Evolutionary conservation across 345 rosid species (phyloP), one percentile per base, ranked within the genome.

Genomic region (Eucalyptus tenuipes): DNA sequence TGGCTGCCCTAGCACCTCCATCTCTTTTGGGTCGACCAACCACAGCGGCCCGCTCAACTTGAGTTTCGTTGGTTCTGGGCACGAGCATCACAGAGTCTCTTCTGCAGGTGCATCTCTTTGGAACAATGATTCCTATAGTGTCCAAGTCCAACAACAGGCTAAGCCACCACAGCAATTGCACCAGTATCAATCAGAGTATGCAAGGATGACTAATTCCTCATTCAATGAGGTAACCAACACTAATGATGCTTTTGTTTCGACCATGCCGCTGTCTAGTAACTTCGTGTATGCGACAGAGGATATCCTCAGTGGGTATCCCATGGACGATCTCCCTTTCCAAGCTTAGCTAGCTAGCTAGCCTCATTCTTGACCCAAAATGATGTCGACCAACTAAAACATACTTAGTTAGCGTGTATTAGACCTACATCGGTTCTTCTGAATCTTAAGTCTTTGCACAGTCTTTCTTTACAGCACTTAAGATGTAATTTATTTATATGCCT

Each of bases 1-100:
- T 0, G 99, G 99, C 31, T 94, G 96, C 75, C 93, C 93, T 33
- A 89, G 80, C 82, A 27, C n/a, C 87, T 15, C 20, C 89, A 37
- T 40, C 86, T 31, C 16, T 42, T 42, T 88, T 91, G 13, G 89
- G 88, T 40, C 84, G 24, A 52, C 66, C 40, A 90, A 49, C 45
- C 90, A 88, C 68, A 12, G 29, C 15, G 93, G 95, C 71, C 95
- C 95, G 1, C 87, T 94, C 47, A 94, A 92, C 88, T 87, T 94
- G 50, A 93, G 90, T 50, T 95, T 94, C 47, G 16, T 20, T 44
- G 84, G 84, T 75, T 75, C 44, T 6, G 89, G 68, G 57, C 27
- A 88, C 22, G 91, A 91, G 20, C 82, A 80, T 20, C 86, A 81
- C 17, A 88, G 11, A 27, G 31, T 88, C 64, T 86, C 86, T 2